phyloP scores from a whole-genome alignment of 768 basidiomycete genomes.

The Lentinula sp. region DNA sequence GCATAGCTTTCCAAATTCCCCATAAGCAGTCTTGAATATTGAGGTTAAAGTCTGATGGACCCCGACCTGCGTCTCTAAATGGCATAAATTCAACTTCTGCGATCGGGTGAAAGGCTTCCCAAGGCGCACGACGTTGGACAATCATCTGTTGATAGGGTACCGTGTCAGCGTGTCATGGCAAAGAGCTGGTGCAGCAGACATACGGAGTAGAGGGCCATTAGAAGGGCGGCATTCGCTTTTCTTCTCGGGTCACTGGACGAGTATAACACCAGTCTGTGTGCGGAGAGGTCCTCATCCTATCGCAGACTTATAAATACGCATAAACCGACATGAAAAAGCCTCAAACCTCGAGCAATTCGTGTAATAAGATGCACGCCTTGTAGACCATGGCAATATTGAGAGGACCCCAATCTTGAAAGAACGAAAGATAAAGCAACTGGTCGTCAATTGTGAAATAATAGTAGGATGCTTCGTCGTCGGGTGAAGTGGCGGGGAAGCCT shows the following conservation, averaged over 20 bases:
- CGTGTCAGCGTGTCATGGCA: constrained; percentile 8
- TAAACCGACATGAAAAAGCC: constrained; percentile 29
- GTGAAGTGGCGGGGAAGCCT: constrained; percentile 56
- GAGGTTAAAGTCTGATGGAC: constrained; percentile 88
- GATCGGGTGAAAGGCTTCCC: constrained; percentile 93
- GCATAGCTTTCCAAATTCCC: constrained; percentile 86
- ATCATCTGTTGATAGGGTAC: constrained; percentile 64
- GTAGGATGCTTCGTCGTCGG: constrained; percentile 71
- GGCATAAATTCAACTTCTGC: constrained; percentile 91
- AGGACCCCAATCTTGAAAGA: constrained; percentile 94
- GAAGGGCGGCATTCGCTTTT: constrained; percentile 92
- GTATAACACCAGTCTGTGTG: constrained; percentile 82
- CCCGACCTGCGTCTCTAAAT: constrained; percentile 93
- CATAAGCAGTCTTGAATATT: constrained; percentile 89
- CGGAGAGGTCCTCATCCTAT: constrained; percentile 69
- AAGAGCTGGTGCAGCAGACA: constrained; percentile 22
- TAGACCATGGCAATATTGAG: constrained; percentile 91
- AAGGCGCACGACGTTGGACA: constrained; percentile 81
- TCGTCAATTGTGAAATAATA: constrained; percentile 94
- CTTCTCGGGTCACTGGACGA: constrained; percentile 78
- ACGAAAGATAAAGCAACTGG: constrained; percentile 86
- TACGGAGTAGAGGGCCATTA: constrained; percentile 91
- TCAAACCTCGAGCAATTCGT: constrained; percentile 78
- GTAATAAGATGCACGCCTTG: constrained; percentile 87
- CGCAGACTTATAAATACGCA: constrained; percentile 22